Percentiles rank a stretch among this genome's conserved stretches.
Conservation (phyloP, 2,329 filamentous ascomycete genomes). For the Chalaropsis thielavioides region DNA sequence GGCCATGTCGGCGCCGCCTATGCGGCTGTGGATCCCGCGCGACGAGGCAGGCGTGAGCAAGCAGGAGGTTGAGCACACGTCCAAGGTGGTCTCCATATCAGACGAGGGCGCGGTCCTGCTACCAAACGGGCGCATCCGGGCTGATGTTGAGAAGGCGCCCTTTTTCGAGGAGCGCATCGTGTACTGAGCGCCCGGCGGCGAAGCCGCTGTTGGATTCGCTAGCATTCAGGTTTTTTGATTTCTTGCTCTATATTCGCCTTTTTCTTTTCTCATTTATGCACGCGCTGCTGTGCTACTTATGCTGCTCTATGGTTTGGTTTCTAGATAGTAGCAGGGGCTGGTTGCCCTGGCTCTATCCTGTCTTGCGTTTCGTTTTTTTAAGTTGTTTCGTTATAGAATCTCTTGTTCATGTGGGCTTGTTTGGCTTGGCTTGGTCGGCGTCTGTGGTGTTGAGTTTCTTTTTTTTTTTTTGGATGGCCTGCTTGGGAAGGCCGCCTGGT, state of each 20-base stretch:
- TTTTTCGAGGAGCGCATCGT: constrained; percentile 25
- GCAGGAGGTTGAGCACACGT: constrained; percentile 56
- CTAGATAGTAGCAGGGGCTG: background rate
- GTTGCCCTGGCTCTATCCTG: background rate
- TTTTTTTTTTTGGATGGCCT: background rate
- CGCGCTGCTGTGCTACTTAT: background rate
- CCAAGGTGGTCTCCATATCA: constrained; percentile 52
- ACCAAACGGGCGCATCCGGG: constrained; percentile 25
- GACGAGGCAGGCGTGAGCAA: constrained; percentile 54
- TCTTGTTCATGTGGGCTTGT: background rate
- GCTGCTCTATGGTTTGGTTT: too few relatives aligned
- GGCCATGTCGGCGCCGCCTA: constrained; percentile 44
- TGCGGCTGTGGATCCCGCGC: constrained; percentile 61
- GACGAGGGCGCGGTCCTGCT: constrained; percentile 58
- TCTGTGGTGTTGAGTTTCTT: constrained; percentile 1
- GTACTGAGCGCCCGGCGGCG: constrained; percentile 26
- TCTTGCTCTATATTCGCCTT: background rate
- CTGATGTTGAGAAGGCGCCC: constrained; percentile 28
- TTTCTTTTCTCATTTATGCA: background rate
- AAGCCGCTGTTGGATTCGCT: background rate
- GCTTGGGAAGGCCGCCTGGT: background rate
- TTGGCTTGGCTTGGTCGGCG: background rate
- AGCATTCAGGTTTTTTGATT: background rate
- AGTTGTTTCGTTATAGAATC: background rate
- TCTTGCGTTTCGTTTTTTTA: background rate